A percentile compares a stretch with the other conserved stretches of the same genome.
phyloP scores from a whole-genome alignment of 805 yeast genomes.

The Saturnispora dispora region DNA sequence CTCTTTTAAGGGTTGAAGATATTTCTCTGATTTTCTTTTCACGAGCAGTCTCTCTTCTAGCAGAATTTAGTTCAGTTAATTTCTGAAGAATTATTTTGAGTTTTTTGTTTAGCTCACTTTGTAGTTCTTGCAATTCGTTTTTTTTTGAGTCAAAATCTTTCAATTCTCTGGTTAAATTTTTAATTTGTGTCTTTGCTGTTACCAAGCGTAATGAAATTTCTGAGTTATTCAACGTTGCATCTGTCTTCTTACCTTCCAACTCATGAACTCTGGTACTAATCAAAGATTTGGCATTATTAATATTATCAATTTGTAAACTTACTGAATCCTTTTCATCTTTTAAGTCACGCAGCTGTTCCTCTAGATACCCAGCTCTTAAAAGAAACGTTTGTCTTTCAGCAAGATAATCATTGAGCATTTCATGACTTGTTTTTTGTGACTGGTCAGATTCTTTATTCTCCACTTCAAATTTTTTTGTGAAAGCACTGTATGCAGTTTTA shows the following conservation, averaged over 20 bases:
- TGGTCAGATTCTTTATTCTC: conserved; percentile 10
- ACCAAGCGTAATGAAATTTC: conserved; percentile 19
- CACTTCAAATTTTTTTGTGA: conserved; percentile 5
- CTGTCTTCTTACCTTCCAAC: conserved; percentile 26
- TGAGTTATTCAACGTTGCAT: conserved; percentile 23
- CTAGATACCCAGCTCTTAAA: conserved; percentile 46
- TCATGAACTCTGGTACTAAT: conserved; percentile 30
- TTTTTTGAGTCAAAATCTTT: conserved; percentile 27
- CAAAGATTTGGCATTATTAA: conserved; percentile 30
- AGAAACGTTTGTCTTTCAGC: conserved; percentile 47
- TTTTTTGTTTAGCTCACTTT: conserved; percentile 52
- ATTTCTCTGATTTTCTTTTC: conserved; percentile 69
- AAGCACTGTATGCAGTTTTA: conserved; percentile 18
- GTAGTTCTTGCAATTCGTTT: conserved; percentile 36
- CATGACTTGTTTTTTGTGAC: conserved; percentile 31
- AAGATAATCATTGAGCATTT: conserved; percentile 51
- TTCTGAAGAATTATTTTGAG: conserved; percentile 50
- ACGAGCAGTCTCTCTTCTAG: conserved; percentile 62
- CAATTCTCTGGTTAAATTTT: conserved; percentile 19
- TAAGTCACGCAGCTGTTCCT: conserved; percentile 40
- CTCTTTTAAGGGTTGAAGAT: conserved; percentile 54
- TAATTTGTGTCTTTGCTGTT: conserved; percentile 28
- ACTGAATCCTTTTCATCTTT: conserved; percentile 32
- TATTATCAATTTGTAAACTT: conserved; percentile 27
- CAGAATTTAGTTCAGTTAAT: conserved; percentile 67